Base-by-base conservation (phyloP, 2,329 filamentous ascomycete genomes). In the Epichloe glyceriae region DNA sequence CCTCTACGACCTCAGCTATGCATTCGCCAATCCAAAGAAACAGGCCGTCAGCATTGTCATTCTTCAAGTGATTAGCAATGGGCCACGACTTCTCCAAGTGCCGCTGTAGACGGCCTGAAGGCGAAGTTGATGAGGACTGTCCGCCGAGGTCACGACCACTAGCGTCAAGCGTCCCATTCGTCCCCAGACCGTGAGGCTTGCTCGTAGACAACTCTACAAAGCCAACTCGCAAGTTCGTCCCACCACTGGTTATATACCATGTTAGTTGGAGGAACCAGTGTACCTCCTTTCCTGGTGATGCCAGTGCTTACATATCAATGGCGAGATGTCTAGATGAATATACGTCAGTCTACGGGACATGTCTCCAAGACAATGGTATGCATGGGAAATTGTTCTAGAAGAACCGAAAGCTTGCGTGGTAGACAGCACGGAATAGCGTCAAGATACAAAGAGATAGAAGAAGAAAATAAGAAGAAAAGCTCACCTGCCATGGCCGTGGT, bases 1-100 rank as follows among this genome's bases (percentile, higher is more conserved):
- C 75, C 34, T 69, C 70, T 15, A 91, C 81, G 3, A 90, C 85
- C 53, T 84, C 74, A 14, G 84, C 84, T 57, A 93, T 87, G 60
- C 83, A 86, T 58, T 78, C 72, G 26, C 86, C 87, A 56, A 93
- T 87, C 86, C 86, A 93, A n/a, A 75, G 68, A 64, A 93, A 93
- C 2, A 91, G 70, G 52, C 82, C 80, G 51, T 88, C 81, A 1
- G 84, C 80, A 55, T 89, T 83, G 57, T 88, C 80, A 64, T 78
- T 79, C 61, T 88, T 88, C 55, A 89, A 67, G 50, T 83, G 78
- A 41, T 88, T 80, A 46, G 76, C 77, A 58, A 90, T 90, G 7
- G 84, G 79, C 85, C 85, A 89, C 50, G 78, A 79, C 56, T 75
- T 82, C 62, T 89, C 86, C 50, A 87, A 67, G 5, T 78, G 75